phyloP scores from a whole-genome alignment of 1,284 basidiomycete genomes.

The Hemileia vastatrix region DNA sequence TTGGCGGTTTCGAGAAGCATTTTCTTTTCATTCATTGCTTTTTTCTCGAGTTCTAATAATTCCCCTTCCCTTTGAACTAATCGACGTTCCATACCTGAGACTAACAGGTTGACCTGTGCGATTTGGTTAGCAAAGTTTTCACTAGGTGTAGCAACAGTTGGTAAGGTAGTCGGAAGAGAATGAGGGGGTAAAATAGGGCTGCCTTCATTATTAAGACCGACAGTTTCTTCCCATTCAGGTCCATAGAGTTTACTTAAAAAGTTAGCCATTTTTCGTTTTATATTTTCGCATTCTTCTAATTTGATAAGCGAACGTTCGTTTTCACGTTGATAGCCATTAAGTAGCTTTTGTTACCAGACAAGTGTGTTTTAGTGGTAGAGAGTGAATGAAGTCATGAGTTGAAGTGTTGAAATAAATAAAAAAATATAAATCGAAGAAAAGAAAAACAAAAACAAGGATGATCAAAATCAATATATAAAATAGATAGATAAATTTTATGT shows the following conservation, averaged over 20 bases:
- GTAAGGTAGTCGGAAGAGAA: neutral
- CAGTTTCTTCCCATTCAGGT: constrained; percentile 22
- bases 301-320: constrained; percentile 22
- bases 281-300: constrained; percentile 13
- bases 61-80: constrained; percentile 13
- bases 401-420: neutral
- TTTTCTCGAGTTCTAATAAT: no score
- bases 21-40: no score
- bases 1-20: no score
- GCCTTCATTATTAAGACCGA: constrained; percentile 1
- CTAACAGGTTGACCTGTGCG: constrained; percentile 21
- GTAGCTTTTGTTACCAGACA: neutral
- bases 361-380: neutral
- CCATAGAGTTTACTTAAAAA: constrained; percentile 19
- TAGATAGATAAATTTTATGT: no score
- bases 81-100: constrained; percentile 20
- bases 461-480: no score
- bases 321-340: constrained; percentile 23
- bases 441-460: neutral
- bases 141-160: neutral
- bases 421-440: neutral
- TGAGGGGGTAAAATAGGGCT: neutral
- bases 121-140: constrained; percentile 17
- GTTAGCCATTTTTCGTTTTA: constrained; percentile 13
- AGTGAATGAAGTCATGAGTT: neutral